These are phyloP conservation scores for Tuber calosporum DNA, from an alignment of 495 filamentous ascomycete species.

Conservation along the genomic window DNA sequence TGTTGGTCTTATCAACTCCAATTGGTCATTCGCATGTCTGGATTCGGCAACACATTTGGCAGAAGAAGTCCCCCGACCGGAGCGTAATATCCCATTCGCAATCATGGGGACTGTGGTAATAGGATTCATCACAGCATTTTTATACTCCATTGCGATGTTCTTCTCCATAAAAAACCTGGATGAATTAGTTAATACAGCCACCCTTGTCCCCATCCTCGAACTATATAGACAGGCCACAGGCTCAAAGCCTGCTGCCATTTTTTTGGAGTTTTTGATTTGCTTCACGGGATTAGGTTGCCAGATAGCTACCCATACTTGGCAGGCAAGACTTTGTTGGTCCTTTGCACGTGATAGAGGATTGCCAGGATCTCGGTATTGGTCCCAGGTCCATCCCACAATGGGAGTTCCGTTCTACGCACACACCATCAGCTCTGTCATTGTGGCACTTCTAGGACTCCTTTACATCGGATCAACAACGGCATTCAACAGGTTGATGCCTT, in stretches of 20 bases:
- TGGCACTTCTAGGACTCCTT: slow-evolving; percentile 49
- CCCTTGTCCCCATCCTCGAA: slow-evolving; percentile 53
- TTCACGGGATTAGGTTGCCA: slow-evolving; percentile 53
- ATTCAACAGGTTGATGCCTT: slow-evolving; percentile 50
- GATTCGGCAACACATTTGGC: slow-evolving; percentile 59
- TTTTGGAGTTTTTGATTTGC: slow-evolving; percentile 51
- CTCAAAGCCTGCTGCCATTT: slow-evolving; percentile 52
- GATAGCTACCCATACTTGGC: slow-evolving; percentile 51
- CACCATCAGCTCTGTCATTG: slow-evolving; percentile 48
- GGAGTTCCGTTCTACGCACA: slow-evolving; percentile 54
- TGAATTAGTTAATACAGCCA: slow-evolving; percentile 47
- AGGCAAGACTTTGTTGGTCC: slow-evolving; percentile 55
- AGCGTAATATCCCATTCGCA: slow-evolving; percentile 49
- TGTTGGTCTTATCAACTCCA: slow-evolving; percentile 56
- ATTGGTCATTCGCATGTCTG: slow-evolving; percentile 57
- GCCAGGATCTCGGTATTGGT: slow-evolving; percentile 47
- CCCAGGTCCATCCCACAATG: slow-evolving; percentile 48
- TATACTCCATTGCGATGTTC: slow-evolving; percentile 54
- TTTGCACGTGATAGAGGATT: slow-evolving; percentile 56
- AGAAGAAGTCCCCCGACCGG: slow-evolving; percentile 53
- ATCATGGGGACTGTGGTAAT: slow-evolving; percentile 57
- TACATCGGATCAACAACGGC: slow-evolving; percentile 52
- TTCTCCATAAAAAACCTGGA: slow-evolving; percentile 53
- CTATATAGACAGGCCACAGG: slow-evolving; percentile 53
- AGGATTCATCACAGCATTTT: slow-evolving; percentile 54